Percentiles rank a stretch among this genome's conserved stretches.
Evolutionary conservation across 139 green algal genomes (phyloP).

Genomic region (Haematococcus lacustris): DNA sequence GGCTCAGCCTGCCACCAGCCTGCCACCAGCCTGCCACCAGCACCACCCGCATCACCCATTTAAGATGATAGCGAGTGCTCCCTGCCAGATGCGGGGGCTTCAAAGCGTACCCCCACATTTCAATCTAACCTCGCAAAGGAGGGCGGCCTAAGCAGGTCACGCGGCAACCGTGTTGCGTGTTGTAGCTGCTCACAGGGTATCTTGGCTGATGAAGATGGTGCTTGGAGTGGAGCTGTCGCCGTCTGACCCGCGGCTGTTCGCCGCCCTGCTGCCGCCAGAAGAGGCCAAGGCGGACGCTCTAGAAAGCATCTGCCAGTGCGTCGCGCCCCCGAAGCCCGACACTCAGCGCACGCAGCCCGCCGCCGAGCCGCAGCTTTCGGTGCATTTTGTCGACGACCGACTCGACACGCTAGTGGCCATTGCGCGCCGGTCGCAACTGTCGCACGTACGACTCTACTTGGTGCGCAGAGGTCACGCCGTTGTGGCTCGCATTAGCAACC

Average conservation of each 20-base stretch:
- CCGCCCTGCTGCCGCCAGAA: conserved; percentile 54
- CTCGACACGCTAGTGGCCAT: conserved; percentile 59
- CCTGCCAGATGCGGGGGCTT: too few species aligned
- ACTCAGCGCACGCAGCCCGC: neutral
- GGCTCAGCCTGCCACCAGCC: too few species aligned
- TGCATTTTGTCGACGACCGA: conserved; percentile 73
- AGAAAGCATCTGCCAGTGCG: neutral
- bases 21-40: too few species aligned
- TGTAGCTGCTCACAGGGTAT: conserved; percentile 19
- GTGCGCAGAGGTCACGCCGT: conserved; percentile 7
- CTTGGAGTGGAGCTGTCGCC: conserved; percentile 33
- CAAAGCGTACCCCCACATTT: too few species aligned
- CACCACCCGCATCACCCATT: too few species aligned
- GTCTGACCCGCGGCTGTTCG: conserved; percentile 47
- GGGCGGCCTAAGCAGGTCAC: too few species aligned
- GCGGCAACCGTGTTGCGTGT: too few species aligned
- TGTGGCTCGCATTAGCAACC: neutral
- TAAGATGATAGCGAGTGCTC: too few species aligned
- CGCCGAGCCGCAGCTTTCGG: neutral
- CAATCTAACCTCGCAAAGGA: too few species aligned
- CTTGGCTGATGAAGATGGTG: conserved; percentile 13
- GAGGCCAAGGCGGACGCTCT: conserved; percentile 52
- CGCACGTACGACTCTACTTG: conserved; percentile 41
- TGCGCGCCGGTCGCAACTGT: conserved; percentile 18
- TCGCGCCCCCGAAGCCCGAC: neutral